Conservation (phyloP, 805 yeast species). For the Schizosaccharomyces japonicus region DNA sequence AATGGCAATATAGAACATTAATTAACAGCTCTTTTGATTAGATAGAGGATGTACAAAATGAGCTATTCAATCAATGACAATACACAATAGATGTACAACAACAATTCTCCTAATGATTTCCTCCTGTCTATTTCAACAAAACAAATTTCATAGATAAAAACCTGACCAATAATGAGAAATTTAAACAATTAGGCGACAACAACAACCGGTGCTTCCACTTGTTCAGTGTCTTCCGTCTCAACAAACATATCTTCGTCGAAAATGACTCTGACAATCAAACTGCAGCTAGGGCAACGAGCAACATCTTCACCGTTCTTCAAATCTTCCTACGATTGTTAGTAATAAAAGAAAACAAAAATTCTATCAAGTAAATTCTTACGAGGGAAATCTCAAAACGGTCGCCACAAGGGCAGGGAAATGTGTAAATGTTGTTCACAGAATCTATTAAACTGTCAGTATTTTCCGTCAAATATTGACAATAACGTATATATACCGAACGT, state of each 20-base stretch:
- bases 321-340: constrained; percentile 27
- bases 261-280: constrained; percentile 74
- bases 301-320: constrained; percentile 73
- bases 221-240: neutral
- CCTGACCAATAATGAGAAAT: no score
- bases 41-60: no score
- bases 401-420: constrained; percentile 96
- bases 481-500: constrained; percentile 27
- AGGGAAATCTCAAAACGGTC: constrained; percentile 62
- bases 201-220: neutral
- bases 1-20: no score
- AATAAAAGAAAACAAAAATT: neutral
- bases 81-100: no score
- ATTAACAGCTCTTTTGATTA: no score
- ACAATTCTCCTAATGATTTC: no score
- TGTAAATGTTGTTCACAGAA: constrained; percentile 53
- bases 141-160: no score
- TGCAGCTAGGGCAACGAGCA: constrained; percentile 92
- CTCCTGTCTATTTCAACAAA: no score
- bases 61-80: no score
- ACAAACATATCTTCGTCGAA: constrained; percentile 27
- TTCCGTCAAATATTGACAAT: neutral
- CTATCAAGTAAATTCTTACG: neutral
- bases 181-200: neutral
- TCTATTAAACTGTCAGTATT: constrained; percentile 14